Evolutionary conservation across 2,329 filamentous ascomycete genomes (phyloP).

Genomic region (Bipolaris bicolor): DNA sequence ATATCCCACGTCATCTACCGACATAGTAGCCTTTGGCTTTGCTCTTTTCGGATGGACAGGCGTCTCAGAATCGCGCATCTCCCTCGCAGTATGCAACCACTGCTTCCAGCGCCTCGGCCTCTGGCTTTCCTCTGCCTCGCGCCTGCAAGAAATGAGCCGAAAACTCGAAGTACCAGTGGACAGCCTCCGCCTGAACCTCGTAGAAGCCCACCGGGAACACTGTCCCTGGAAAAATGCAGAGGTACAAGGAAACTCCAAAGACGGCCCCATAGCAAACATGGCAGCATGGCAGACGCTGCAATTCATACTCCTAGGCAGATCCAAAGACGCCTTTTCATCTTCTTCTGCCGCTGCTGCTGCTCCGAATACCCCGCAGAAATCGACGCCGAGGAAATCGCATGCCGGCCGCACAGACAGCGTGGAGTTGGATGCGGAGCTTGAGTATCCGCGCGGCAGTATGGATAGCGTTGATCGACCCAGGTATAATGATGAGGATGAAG

Average conservation of each 20-base stretch:
- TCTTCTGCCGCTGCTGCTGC: neutral
- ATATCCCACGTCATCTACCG: slow-evolving; percentile 27
- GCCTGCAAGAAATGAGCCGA: slow-evolving; percentile 42
- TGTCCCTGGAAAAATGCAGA: slow-evolving; percentile 50
- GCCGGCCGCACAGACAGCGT: slow-evolving; percentile 29
- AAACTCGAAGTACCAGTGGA: slow-evolving; percentile 41
- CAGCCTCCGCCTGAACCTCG: slow-evolving; percentile 43
- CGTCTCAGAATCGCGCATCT: slow-evolving; percentile 66
- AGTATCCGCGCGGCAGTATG: slow-evolving; percentile 27
- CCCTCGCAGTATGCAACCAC: slow-evolving; percentile 79
- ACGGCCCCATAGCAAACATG: slow-evolving; percentile 42
- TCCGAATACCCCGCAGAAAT: neutral
- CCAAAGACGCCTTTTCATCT: slow-evolving; percentile 11
- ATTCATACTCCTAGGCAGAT: slow-evolving; percentile 38
- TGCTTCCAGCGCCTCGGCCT: slow-evolving; percentile 88
- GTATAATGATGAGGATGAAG: slow-evolving; percentile 20
- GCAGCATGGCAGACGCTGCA: slow-evolving; percentile 46
- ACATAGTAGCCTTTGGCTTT: slow-evolving; percentile 40
- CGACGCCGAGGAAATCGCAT: slow-evolving; percentile 11
- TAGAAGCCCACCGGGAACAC: slow-evolving; percentile 49
- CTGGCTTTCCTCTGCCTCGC: slow-evolving; percentile 75
- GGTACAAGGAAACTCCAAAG: slow-evolving; percentile 40
- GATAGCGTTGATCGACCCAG: slow-evolving; percentile 23
- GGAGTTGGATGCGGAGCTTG: slow-evolving; percentile 32
- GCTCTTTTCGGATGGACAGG: slow-evolving; percentile 58